Evolutionary conservation across 352 stramenopile species (phyloP).

Genomic region (Globisporangium canariense): DNA sequence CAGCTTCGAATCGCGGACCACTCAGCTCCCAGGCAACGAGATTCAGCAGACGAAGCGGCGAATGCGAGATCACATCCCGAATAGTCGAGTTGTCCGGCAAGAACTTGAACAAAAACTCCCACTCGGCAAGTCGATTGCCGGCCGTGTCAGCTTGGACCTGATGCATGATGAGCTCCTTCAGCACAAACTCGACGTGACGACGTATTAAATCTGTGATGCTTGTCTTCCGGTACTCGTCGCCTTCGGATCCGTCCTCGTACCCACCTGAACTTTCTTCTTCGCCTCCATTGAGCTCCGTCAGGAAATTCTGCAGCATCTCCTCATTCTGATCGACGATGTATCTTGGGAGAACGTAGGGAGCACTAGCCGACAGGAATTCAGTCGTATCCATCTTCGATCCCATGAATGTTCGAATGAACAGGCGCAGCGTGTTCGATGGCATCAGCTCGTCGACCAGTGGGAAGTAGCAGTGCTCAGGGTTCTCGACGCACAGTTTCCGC

Average conservation of each 20-base stretch:
- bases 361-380: conserved; percentile 44
- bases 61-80: conserved; percentile 54
- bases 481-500: conserved; percentile 49
- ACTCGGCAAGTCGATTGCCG: conserved; percentile 49
- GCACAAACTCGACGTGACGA: conserved; percentile 44
- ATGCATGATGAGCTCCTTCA: conserved; percentile 67
- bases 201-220: conserved; percentile 43
- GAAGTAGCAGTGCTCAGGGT: conserved; percentile 53
- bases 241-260: conserved; percentile 21
- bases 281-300: conserved; percentile 30
- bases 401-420: conserved; percentile 64
- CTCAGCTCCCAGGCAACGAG: conserved; percentile 68
- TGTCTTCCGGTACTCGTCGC: conserved; percentile 16
- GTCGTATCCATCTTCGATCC: conserved; percentile 32
- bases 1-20: conserved; percentile 41
- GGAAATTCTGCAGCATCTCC: conserved; percentile 42
- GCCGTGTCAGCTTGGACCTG: conserved; percentile 51
- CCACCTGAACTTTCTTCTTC: conserved; percentile 21
- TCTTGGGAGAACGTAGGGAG: conserved; percentile 52
- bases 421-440: conserved; percentile 27
- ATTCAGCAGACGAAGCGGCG: conserved; percentile 51
- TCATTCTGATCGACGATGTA: conserved; percentile 63
- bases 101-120: conserved; percentile 72
- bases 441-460: conserved; percentile 56
- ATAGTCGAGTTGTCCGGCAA: conserved; percentile 57